These are phyloP conservation scores for Scheffersomyces stambukii DNA, from an alignment of 1,139 yeast species.

Conservation along the genomic window DNA sequence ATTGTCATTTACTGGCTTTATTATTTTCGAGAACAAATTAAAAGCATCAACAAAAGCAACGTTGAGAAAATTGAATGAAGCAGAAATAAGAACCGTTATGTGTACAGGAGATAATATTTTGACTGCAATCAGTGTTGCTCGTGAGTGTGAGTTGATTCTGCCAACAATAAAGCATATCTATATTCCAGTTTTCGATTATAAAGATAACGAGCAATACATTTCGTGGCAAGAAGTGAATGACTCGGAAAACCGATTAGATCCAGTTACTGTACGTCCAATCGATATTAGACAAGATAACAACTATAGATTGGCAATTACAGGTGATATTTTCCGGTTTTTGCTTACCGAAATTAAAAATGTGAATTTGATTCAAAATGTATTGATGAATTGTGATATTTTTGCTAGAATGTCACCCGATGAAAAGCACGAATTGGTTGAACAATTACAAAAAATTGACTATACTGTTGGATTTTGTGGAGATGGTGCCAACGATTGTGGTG, in stretches of 20 bases:
- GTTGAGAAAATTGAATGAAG: conserved; percentile 52
- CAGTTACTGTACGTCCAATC: conserved; percentile 54
- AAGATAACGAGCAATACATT: conserved; percentile 28
- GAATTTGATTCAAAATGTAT: conserved; percentile 47
- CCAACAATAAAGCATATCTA: conserved; percentile 47
- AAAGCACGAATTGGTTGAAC: conserved; percentile 90
- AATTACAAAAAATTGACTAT: conserved; percentile 76
- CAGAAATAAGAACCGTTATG: conserved; percentile 83
- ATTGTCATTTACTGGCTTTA: conserved; percentile 77
- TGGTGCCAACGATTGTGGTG: conserved; percentile 97
- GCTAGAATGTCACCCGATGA: conserved; percentile 99
- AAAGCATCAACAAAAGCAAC: conserved; percentile 66
- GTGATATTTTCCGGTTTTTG: conserved; percentile 80
- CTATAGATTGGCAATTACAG: conserved; percentile 81
- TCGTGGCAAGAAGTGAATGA: conserved; percentile 67
- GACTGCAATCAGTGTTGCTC: conserved; percentile 91
- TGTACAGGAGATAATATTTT: conserved; percentile 96
- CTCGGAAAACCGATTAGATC: conserved; percentile 51
- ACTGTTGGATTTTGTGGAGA: conserved; percentile 98
- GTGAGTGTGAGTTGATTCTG: conserved; percentile 69
- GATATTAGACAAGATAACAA: conserved; percentile 25
- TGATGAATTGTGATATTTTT: conserved; percentile 72
- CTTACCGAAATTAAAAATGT: conserved; percentile 51
- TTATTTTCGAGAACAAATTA: conserved; percentile 86
- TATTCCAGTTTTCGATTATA: conserved; percentile 58